Percentiles rank a stretch among this genome's conserved stretches.
These are phyloP conservation scores for Elasticomyces elasticus DNA, from an alignment of 495 filamentous ascomycete genomes.

Conservation along the genomic window DNA sequence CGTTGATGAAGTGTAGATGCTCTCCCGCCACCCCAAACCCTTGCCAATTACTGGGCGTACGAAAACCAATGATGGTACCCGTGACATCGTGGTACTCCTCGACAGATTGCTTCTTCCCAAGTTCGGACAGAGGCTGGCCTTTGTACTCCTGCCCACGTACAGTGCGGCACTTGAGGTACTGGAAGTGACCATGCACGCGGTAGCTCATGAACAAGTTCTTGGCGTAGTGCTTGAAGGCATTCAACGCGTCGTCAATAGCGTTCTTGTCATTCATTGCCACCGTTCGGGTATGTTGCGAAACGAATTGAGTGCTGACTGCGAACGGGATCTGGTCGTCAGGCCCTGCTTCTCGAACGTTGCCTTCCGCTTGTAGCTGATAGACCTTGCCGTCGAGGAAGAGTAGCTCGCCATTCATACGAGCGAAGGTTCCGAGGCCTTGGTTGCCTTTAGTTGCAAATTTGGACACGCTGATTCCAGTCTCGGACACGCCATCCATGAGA, in stretches of 20 bases:
- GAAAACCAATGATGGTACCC: slow-evolving; percentile 37
- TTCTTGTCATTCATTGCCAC: slow-evolving; percentile 10
- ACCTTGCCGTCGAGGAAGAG: slow-evolving; percentile 39
- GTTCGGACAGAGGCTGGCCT: slow-evolving; percentile 34
- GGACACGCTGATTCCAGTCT: slow-evolving; percentile 32
- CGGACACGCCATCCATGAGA: slow-evolving; percentile 43
- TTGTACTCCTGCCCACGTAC: slow-evolving; percentile 28
- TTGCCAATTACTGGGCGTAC: slow-evolving; percentile 38
- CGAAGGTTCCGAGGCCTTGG: slow-evolving; percentile 45
- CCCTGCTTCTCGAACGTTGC: slow-evolving; percentile 27
- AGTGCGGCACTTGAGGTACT: slow-evolving; percentile 33
- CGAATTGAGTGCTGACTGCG: slow-evolving; percentile 37
- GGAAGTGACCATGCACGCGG: slow-evolving; percentile 33
- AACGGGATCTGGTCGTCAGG: slow-evolving; percentile 34
- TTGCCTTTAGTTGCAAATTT: slow-evolving; percentile 36
- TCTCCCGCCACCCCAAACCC: slow-evolving; percentile 43
- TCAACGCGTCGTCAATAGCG: slow-evolving; percentile 28
- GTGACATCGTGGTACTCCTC: slow-evolving; percentile 29
- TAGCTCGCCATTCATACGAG: slow-evolving; percentile 42
- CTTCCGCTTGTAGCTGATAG: slow-evolving; percentile 37
- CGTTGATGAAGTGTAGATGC: slow-evolving; percentile 44
- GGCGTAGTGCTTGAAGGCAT: slow-evolving; percentile 18
- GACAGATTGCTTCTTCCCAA: slow-evolving; percentile 35
- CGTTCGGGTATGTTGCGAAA: slow-evolving; percentile 16
- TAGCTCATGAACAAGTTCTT: slow-evolving; percentile 36